These are phyloP conservation scores for Herpetospermum pedunculosum DNA, from an alignment of 306 rosid species.

Conservation along the genomic window DNA sequence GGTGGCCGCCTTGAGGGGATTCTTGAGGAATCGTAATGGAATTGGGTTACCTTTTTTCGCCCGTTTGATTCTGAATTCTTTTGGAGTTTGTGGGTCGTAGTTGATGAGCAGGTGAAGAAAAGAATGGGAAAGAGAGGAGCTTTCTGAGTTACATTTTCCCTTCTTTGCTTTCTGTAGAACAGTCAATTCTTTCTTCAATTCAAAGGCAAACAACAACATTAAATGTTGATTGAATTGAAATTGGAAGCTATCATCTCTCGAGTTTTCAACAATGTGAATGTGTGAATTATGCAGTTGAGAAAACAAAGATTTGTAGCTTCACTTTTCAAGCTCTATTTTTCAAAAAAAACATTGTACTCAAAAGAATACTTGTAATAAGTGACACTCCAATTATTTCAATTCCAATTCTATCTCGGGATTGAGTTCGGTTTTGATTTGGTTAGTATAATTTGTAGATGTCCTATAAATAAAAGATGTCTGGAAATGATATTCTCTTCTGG, in stretches of 20 bases:
- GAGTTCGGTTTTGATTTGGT: no score
- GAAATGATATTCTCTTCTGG: no score
- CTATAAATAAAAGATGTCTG: no score
- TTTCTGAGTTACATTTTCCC: not conserved
- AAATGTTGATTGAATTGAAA: not conserved
- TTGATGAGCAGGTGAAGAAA: not conserved
- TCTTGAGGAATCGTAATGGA: not conserved
- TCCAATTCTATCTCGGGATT: no score
- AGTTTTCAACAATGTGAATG: not conserved
- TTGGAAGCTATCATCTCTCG: not conserved
- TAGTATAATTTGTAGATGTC: no score
- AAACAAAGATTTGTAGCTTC: not conserved
- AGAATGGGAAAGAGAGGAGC: not conserved
- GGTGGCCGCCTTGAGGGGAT: not conserved
- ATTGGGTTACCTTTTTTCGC: not conserved
- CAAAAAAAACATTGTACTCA: no score
- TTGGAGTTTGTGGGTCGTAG: not conserved
- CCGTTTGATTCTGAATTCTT: not conserved
- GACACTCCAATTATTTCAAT: no score
- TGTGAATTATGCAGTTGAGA: not conserved
- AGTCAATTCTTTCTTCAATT: not conserved
- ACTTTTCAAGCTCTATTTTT: not conserved
- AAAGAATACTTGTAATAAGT: no score
- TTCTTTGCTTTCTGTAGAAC: not conserved
- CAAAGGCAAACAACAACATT: not conserved